These are phyloP conservation scores for Bifiguratus adelaidae DNA, from an alignment of 192 early-diverging fungal genomes.

Conservation along the genomic window DNA sequence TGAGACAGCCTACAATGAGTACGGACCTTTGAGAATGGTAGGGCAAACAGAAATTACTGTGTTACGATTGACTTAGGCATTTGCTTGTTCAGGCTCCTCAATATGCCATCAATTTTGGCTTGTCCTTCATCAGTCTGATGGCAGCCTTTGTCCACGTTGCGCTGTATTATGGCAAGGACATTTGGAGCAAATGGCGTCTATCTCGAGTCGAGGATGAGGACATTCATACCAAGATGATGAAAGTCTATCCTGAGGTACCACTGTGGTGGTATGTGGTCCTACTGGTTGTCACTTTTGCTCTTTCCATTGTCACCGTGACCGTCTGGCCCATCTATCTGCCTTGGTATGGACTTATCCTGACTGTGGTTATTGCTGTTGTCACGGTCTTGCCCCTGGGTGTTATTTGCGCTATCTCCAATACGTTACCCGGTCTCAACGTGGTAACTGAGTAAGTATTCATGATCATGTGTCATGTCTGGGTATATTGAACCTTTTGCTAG, in stretches of 20 bases:
- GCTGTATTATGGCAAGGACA: conserved; percentile 60
- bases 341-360: conserved; percentile 48
- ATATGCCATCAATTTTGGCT: conserved; percentile 55
- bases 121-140: conserved; percentile 52
- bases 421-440: not conserved
- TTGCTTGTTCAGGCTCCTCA: too few relatives aligned
- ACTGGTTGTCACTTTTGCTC: conserved; percentile 38
- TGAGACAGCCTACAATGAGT: conserved; percentile 36
- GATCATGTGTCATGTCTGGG: too few relatives aligned
- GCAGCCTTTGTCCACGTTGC: conserved; percentile 53
- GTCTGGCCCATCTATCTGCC: conserved; percentile 41
- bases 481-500: too few relatives aligned
- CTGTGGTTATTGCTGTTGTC: conserved; percentile 31
- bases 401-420: conserved; percentile 27
- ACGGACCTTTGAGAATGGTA: conserved; percentile 58
- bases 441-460: too few relatives aligned
- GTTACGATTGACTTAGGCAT: too few relatives aligned
- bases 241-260: conserved; percentile 63
- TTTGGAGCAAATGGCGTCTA: conserved; percentile 43
- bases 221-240: conserved; percentile 69
- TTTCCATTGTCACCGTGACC: conserved; percentile 33
- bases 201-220: conserved; percentile 50
- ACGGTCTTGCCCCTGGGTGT: conserved; percentile 55
- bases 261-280: conserved; percentile 62
- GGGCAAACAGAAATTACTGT: too few relatives aligned